These are phyloP conservation scores for Anethum foeniculum DNA, from an alignment of 140 eudicot genomes.

Conservation along the genomic window DNA sequence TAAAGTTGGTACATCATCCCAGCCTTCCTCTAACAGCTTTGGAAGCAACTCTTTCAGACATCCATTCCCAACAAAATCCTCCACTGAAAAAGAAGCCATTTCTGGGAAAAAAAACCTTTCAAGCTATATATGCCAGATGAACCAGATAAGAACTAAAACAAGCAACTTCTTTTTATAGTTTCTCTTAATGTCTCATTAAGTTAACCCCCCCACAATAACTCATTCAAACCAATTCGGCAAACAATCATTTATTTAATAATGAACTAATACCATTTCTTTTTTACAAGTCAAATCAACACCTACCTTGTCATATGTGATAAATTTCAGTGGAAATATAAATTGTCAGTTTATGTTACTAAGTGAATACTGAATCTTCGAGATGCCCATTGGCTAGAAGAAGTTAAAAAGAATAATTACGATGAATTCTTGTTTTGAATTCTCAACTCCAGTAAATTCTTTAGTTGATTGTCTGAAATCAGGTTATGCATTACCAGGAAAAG, in stretches of 20 bases:
- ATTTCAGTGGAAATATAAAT: background rate
- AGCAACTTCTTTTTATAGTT: background rate
- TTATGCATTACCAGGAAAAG: background rate
- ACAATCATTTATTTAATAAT: background rate
- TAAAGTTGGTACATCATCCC: constrained; percentile 86
- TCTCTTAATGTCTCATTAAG: background rate
- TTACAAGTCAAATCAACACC: constrained; percentile 7
- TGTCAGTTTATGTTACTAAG: background rate
- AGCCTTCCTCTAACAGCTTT: constrained; percentile 68
- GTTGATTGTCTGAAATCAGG: background rate
- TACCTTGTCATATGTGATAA: background rate
- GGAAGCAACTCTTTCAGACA: constrained; percentile 49
- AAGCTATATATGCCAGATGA: constrained; percentile 9
- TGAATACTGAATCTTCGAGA: background rate
- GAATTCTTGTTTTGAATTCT: background rate
- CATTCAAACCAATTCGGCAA: constrained; percentile 7
- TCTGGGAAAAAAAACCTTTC: background rate
- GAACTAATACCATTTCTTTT: background rate
- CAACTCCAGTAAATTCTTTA: background rate
- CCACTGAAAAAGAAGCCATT: constrained; percentile 81
- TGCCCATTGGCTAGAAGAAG: background rate
- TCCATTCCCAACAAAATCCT: constrained; percentile 76
- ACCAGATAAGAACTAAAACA: constrained; percentile 7
- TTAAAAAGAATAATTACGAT: background rate
- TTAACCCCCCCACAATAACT: background rate